These are phyloP conservation scores for Pythium plurisporium DNA, from an alignment of 352 stramenopile genomes.

Conservation along the genomic window DNA sequence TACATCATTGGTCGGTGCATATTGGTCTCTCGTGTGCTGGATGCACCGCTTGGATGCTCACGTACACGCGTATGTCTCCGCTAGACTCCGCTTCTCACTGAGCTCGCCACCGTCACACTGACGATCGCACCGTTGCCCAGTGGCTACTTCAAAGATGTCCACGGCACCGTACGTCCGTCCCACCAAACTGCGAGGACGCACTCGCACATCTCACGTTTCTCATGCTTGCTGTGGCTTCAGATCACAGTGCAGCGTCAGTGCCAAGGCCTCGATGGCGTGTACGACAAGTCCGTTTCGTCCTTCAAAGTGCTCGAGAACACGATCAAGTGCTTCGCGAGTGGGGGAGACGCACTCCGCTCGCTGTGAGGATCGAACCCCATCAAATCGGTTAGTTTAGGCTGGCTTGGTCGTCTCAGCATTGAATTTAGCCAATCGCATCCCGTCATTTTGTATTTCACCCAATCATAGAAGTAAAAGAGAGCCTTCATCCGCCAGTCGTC, in stretches of 20 bases:
- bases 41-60: not conserved
- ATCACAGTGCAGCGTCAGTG: slow-evolving; percentile 39
- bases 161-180: slow-evolving; percentile 48
- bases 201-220: too few relatives aligned
- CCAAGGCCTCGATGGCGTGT: slow-evolving; percentile 22
- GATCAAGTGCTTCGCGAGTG: slow-evolving; percentile 48
- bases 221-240: slow-evolving; percentile 19
- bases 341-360: slow-evolving; percentile 28
- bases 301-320: slow-evolving; percentile 77
- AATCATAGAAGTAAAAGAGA: not conserved
- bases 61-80: not conserved
- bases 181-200: not conserved
- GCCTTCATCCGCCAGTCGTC: slow-evolving; percentile 1
- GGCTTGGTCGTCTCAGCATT: not conserved
- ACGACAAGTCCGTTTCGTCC: slow-evolving; percentile 28
- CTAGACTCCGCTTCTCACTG: slow-evolving; percentile 40
- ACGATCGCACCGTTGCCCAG: slow-evolving; percentile 46
- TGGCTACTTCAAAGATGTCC: slow-evolving; percentile 73
- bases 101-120: slow-evolving; percentile 58
- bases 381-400: not conserved
- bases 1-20: slow-evolving; percentile 8
- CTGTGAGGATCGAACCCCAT: slow-evolving; percentile 3
- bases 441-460: not conserved
- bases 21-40: not conserved
- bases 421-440: slow-evolving; percentile 1